Conservation (phyloP, 768 basidiomycete genomes). For the Phallus indusiatus region DNA sequence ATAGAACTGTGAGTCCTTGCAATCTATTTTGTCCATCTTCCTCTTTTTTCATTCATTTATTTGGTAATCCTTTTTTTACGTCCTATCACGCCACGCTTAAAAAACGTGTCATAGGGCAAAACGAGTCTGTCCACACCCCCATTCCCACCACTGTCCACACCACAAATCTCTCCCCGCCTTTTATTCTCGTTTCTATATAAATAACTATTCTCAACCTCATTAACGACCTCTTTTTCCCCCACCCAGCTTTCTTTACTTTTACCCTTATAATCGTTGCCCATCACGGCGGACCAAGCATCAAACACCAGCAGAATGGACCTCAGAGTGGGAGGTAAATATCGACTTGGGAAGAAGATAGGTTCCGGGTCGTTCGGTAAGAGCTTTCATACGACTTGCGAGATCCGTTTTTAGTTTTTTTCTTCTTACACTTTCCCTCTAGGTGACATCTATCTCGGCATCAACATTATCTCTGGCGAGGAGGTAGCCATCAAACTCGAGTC, state of each 20-base stretch:
- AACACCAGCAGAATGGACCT: constrained; percentile 65
- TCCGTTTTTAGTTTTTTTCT: not conserved
- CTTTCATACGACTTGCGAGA: constrained; percentile 10
- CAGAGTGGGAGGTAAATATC: constrained; percentile 89
- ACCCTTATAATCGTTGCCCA: constrained; percentile 11
- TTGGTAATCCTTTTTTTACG: not conserved
- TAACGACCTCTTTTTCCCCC: not conserved
- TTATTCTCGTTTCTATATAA: not conserved
- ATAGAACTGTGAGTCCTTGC: not conserved
- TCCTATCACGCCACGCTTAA: not conserved
- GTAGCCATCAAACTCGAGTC: constrained; percentile 99
- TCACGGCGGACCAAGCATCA: constrained; percentile 62
- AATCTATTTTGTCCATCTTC: not conserved
- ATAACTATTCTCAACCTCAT: not conserved
- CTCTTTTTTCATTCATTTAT: not conserved
- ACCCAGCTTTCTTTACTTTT: constrained; percentile 3
- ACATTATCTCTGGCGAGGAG: constrained; percentile 99
- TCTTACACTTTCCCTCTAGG: constrained; percentile 45
- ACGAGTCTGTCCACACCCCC: not conserved
- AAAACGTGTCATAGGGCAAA: not conserved
- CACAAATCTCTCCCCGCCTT: not conserved
- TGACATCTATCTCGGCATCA: constrained; percentile 98
- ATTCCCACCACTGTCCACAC: not conserved
- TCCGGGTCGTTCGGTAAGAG: constrained; percentile 90
- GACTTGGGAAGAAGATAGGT: constrained; percentile 98